These are phyloP conservation scores for Trichosporon sp. DNA, from an alignment of 1,284 basidiomycete species.

Conservation along the genomic window DNA sequence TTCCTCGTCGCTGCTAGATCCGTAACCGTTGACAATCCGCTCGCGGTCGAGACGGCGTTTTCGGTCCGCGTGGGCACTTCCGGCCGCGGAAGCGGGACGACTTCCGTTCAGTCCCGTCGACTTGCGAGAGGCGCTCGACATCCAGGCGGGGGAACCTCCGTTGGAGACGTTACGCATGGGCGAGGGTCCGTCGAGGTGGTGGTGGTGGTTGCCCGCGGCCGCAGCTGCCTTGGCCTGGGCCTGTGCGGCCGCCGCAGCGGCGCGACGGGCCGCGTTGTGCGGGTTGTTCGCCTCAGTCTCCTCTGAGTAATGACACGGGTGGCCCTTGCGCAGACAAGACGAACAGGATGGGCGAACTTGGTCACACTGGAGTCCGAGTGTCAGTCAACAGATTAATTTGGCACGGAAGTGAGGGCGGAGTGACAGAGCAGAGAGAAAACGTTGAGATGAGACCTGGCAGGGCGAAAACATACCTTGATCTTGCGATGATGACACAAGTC, in stretches of 20 bases:
- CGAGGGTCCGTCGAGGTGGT: slow-evolving; percentile 15
- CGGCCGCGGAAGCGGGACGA: slow-evolving; percentile 27
- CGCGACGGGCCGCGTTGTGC: slow-evolving; percentile 27
- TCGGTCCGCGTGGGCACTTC: slow-evolving; percentile 29
- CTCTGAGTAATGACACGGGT: slow-evolving; percentile 45
- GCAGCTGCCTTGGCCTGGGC: slow-evolving; percentile 18
- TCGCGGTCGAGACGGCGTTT: slow-evolving; percentile 38
- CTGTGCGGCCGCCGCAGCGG: slow-evolving; percentile 17
- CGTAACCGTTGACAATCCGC: slow-evolving; percentile 45
- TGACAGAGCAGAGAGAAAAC: background rate
- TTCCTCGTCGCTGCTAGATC: slow-evolving; percentile 40
- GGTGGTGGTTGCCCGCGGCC: slow-evolving; percentile 16
- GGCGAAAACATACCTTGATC: slow-evolving; percentile 42
- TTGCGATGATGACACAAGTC: slow-evolving; percentile 50
- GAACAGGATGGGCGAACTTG: slow-evolving; percentile 46
- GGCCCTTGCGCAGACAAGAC: slow-evolving; percentile 46
- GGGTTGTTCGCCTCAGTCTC: slow-evolving; percentile 42
- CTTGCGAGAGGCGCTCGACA: slow-evolving; percentile 31
- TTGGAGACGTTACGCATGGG: slow-evolving; percentile 20
- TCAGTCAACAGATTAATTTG: slow-evolving; percentile 17
- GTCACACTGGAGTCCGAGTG: slow-evolving; percentile 40
- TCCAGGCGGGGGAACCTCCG: slow-evolving; percentile 32
- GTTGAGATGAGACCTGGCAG: background rate
- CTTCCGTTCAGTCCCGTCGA: slow-evolving; percentile 13
- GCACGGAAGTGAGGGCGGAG: too few relatives aligned